Base-by-base conservation (phyloP, 2,329 filamentous ascomycete genomes). In the Penicillium sp. region DNA sequence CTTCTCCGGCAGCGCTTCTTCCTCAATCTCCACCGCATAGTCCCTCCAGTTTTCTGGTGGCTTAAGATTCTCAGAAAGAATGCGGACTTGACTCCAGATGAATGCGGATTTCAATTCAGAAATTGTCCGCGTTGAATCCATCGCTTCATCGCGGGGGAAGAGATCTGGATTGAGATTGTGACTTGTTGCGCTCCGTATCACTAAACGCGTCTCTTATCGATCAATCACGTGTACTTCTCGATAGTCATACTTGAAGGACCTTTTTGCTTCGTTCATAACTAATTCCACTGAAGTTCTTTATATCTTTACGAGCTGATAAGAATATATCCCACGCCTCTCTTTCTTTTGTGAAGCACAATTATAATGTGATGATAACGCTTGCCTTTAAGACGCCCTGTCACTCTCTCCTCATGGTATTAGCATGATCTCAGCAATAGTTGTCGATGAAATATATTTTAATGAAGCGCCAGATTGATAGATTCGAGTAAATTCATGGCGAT, bases 31-130 rank as follows among this genome's bases (percentile, higher is more conserved):
- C 18, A 68, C 54, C 25, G 69, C 70, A 67, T 76, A 74, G 4
- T 76, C 73, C 53, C 73, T 74, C 72, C 81, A 79, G 56, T 76
- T 71, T 53, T 78, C 73, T 3, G 79, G 77, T 4, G 77, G 75
- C 46, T 76, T 68, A 15, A 84, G 75, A 15, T 72, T 73, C 53
- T 78, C 75, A 2, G 79, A 81, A 4, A 84, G 70, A 20, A 81
- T 76, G 7, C 81, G 80, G 55, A 82, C 77, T 57, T 82, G 80
- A 9, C 71, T 69, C 53, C 79, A 72, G 18, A 84, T 70, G 47
- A 84, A 84, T 14, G 74, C 65, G 6, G 77, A 74, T 59, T 84
- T 84, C 37, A 80, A 64, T 56, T 81, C 78, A 20, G 78, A 71
- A 44, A 84, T 75, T 1, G 80, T 82, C 51, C 67, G 67, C 53